A percentile compares a stretch with the other conserved stretches of the same genome.
Conservation (phyloP, 257 asterid genomes). For the Solanum microdontum region DNA sequence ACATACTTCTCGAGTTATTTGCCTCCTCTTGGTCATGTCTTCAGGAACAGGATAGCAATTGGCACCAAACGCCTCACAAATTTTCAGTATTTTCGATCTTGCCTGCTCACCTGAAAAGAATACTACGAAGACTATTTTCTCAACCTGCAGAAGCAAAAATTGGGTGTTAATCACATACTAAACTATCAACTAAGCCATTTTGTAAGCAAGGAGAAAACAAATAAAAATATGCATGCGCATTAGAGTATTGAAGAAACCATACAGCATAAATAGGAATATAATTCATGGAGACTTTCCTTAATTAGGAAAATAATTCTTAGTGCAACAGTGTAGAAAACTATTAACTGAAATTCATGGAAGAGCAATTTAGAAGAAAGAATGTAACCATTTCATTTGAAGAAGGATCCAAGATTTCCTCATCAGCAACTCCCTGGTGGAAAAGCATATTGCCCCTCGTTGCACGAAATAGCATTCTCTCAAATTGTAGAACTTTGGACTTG, state of each 20-base stretch:
- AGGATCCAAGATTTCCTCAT: constrained; percentile 76
- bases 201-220: constrained; percentile 2
- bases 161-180: constrained; percentile 2
- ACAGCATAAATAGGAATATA: neutral
- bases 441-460: constrained; percentile 97
- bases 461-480: constrained; percentile 97
- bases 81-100: constrained; percentile 76
- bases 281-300: neutral
- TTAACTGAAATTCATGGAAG: neutral
- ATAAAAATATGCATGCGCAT: neutral
- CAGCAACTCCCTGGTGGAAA: constrained; percentile 80
- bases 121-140: constrained; percentile 81
- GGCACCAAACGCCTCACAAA: constrained; percentile 97
- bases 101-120: constrained; percentile 99
- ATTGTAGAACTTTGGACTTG: constrained; percentile 65
- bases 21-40: constrained; percentile 67
- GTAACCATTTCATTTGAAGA: constrained; percentile 76
- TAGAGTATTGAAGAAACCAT: neutral
- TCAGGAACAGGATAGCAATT: constrained; percentile 97
- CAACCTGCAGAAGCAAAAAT: constrained; percentile 61
- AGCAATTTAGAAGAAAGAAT: constrained; percentile 1
- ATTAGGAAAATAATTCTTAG: neutral
- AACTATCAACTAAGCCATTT: neutral
- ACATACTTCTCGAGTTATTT: constrained; percentile 79
- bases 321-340: neutral